These are phyloP conservation scores for Plasmopara halstedii DNA, from an alignment of 352 stramenopile species.

Conservation along the genomic window DNA sequence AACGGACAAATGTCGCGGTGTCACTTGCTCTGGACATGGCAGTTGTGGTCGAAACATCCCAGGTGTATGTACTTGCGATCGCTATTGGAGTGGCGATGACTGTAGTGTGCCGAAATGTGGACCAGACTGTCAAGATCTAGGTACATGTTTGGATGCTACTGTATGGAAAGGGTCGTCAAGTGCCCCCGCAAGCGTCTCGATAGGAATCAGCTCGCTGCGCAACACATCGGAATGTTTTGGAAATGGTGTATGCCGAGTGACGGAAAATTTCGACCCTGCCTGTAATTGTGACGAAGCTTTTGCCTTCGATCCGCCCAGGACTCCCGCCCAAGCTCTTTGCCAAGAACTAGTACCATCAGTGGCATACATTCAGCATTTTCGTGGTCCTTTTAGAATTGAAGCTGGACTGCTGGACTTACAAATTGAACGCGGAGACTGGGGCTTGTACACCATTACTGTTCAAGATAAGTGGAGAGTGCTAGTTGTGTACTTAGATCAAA, in stretches of 20 bases:
- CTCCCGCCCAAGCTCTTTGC: conserved; percentile 40
- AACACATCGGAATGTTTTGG: conserved; percentile 67
- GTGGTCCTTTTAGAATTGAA: conserved; percentile 32
- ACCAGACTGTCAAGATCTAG: conserved; percentile 58
- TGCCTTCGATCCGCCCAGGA: conserved; percentile 35
- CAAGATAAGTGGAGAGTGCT: conserved; percentile 55
- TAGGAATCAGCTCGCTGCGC: conserved; percentile 29
- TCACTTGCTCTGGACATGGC: conserved; percentile 56
- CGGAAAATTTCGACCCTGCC: conserved; percentile 20
- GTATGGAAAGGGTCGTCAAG: conserved; percentile 3
- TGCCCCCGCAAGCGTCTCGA: conserved; percentile 5
- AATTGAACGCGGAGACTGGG: conserved; percentile 42
- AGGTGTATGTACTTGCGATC: conserved; percentile 62
- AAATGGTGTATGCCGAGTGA: conserved; percentile 51
- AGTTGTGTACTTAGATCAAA: conserved; percentile 33
- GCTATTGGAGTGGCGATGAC: conserved; percentile 67
- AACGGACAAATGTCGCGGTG: conserved; percentile 55
- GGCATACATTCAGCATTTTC: conserved; percentile 53
- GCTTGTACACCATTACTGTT: conserved; percentile 50
- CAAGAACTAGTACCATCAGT: conserved; percentile 51
- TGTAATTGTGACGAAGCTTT: conserved; percentile 67
- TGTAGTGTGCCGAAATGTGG: conserved; percentile 68
- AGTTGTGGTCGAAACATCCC: conserved; percentile 49
- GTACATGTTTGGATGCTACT: conserved; percentile 30
- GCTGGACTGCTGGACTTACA: conserved; percentile 34